A percentile compares a stretch with the other conserved stretches of the same genome.
These are phyloP conservation scores for Macrolepiota dolichaula DNA, from an alignment of 768 basidiomycete species.

Conservation along the genomic window DNA sequence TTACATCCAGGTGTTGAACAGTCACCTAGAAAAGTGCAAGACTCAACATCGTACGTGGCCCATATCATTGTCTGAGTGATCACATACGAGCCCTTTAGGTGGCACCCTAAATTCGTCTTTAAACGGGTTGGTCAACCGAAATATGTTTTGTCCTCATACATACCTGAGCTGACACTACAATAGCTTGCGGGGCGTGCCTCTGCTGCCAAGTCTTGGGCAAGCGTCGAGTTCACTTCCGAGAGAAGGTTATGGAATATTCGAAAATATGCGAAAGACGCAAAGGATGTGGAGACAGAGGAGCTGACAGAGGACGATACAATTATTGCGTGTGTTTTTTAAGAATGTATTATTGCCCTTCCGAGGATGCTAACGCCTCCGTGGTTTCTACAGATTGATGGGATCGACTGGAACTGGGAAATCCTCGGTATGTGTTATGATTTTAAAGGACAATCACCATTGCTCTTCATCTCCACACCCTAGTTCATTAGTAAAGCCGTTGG, in stretches of 20 bases:
- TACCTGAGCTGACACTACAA: neutral
- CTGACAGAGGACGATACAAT: conserved; percentile 12
- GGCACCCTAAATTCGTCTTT: neutral
- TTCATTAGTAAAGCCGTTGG: neutral
- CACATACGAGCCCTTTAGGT: neutral
- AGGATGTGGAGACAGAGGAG: neutral
- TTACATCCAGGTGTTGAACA: neutral
- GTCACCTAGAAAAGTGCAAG: neutral
- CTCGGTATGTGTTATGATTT: neutral
- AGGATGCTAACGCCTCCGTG: neutral
- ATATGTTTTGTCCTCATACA: neutral
- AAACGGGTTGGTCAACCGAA: neutral
- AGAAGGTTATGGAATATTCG: neutral
- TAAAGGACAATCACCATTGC: neutral
- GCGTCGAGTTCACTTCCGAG: neutral
- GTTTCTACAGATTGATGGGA: neutral
- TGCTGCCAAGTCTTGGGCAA: neutral
- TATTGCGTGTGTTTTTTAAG: conserved; percentile 12
- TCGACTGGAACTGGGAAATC: neutral
- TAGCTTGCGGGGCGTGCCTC: neutral
- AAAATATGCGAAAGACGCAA: neutral
- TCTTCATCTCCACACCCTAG: conserved; percentile 11
- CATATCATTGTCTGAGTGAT: too few species aligned
- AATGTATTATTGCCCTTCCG: neutral
- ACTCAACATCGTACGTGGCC: neutral